Evolutionary conservation across 2,329 filamentous ascomycete genomes (phyloP).

Genomic region (Chrysoporthe cubensis): DNA sequence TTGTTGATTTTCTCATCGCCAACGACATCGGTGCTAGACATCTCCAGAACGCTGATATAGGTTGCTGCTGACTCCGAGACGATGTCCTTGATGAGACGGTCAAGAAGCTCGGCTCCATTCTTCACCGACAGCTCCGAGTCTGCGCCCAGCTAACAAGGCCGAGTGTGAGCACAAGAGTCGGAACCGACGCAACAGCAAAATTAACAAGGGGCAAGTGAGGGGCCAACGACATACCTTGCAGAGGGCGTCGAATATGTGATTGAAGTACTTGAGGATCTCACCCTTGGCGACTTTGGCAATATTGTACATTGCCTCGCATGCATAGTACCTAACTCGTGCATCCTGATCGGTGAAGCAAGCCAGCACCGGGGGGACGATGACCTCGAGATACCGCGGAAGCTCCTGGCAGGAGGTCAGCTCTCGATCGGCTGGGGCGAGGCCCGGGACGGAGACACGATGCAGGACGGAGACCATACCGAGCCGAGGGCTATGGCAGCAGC

Average conservation of each 20-base stretch:
- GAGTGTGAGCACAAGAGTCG: slow-evolving; percentile 19
- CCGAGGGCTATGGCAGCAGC: slow-evolving; percentile 95
- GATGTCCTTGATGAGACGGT: slow-evolving; percentile 94
- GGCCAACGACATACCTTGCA: slow-evolving; percentile 73
- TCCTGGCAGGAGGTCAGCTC: slow-evolving; percentile 58
- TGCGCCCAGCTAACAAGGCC: slow-evolving; percentile 74
- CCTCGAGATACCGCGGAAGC: slow-evolving; percentile 85
- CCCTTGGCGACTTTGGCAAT: slow-evolving; percentile 99
- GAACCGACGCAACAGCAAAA: not conserved
- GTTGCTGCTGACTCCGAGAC: slow-evolving; percentile 93
- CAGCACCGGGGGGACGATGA: slow-evolving; percentile 93
- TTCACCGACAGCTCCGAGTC: slow-evolving; percentile 97
- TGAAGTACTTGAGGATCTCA: slow-evolving; percentile 96
- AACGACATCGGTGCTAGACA: slow-evolving; percentile 43
- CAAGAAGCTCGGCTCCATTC: slow-evolving; percentile 93
- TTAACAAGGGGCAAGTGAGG: slow-evolving; percentile 5
- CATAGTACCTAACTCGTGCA: slow-evolving; percentile 95
- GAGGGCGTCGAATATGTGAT: slow-evolving; percentile 95
- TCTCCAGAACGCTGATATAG: slow-evolving; percentile 87
- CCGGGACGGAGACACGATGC: not conserved
- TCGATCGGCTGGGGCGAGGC: not conserved
- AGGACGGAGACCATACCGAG: slow-evolving; percentile 62
- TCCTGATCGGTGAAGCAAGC: slow-evolving; percentile 98
- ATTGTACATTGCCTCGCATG: slow-evolving; percentile 99
- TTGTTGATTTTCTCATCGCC: slow-evolving; percentile 55